Evolutionary conservation across 2,329 filamentous ascomycete genomes (phyloP), one percentile per base, ranked within the genome.

Genomic region (Metarhizium guizhouense): DNA sequence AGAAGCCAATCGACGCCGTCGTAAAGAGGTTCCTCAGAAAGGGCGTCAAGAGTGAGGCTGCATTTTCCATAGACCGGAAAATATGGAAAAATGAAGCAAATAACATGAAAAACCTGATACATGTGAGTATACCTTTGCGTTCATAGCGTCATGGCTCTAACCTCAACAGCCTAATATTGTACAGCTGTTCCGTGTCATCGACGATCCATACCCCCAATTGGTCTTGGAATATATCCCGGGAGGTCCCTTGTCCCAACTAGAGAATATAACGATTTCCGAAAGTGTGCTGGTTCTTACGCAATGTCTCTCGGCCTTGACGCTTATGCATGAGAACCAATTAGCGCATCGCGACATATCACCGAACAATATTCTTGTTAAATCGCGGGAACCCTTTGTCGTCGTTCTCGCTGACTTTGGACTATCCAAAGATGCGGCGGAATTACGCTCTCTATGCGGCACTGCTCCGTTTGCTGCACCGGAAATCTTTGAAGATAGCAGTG

Each of bases 311-410:
- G 62, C 61, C 29, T 51, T 64, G n/a, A 40, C 20, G 29, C 60
- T 57, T 40, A 42, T 64, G 32, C 62, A 64, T 25, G 47, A 53
- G 8, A n/a, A 30, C 54, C 55, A 51, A 94, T 96, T 66, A 34
- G 90, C 95, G 14, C 92, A 96, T 70, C 86, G 92, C 56, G 92
- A 96, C 63, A 95, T 96, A 72, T 95, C 95, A 70, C 90, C 90
- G 0, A 89, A 94, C 67, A 95, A 95, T 66, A 96, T 96, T 20
- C 75, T 96, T 6, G 76, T 96, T 36, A 82, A 86, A 13, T 91
- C 34, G 30, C 57, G 55, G 43, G 47, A 86, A 61, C 79, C 90
- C 29, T 75, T 95, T 30, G 83, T 83, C 56, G 84, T 95, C 63
- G 72, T 74, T 96, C 57, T 96, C 57, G 91, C 89, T 5, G 92